A percentile compares a stretch with the other conserved stretches of the same genome.
Conservation (phyloP, 1,284 basidiomycete species). For the Malassezia psittaci region DNA sequence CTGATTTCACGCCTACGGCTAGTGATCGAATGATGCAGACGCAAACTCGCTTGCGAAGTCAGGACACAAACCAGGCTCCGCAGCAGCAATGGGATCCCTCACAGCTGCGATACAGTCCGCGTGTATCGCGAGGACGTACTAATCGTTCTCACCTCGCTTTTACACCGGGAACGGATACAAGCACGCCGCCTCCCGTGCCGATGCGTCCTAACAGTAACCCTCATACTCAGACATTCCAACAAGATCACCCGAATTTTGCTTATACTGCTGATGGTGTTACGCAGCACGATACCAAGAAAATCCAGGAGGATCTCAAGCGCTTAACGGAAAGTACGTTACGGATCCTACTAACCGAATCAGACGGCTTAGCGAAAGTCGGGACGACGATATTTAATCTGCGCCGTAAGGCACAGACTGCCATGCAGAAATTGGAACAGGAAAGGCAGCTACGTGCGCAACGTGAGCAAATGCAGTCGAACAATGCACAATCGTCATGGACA, state of each 20-base stretch:
- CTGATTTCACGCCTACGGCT: constrained; percentile 1
- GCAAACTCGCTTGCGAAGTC: background rate
- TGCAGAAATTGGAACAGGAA: constrained; percentile 2
- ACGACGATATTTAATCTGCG: constrained; percentile 5
- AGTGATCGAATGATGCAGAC: background rate
- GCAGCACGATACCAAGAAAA: background rate
- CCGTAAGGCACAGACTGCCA: constrained; percentile 9
- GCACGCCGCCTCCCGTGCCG: background rate
- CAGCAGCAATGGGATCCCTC: constrained; percentile 8
- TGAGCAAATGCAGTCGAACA: background rate
- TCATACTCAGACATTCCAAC: no score
- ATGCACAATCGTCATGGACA: background rate
- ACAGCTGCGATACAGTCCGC: constrained; percentile 11
- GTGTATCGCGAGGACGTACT: background rate
- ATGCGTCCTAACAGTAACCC: background rate
- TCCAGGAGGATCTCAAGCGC: constrained; percentile 10
- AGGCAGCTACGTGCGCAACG: background rate
- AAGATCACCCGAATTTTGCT: no score
- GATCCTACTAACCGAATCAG: background rate
- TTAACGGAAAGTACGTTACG: background rate
- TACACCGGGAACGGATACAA: background rate
- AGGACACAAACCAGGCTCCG: background rate
- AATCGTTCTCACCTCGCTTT: background rate
- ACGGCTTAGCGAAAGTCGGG: constrained; percentile 11
- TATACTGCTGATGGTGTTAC: background rate